Evolutionary conservation across 1,284 basidiomycete genomes (phyloP).

Genomic region (Irpex rosettiformis): DNA sequence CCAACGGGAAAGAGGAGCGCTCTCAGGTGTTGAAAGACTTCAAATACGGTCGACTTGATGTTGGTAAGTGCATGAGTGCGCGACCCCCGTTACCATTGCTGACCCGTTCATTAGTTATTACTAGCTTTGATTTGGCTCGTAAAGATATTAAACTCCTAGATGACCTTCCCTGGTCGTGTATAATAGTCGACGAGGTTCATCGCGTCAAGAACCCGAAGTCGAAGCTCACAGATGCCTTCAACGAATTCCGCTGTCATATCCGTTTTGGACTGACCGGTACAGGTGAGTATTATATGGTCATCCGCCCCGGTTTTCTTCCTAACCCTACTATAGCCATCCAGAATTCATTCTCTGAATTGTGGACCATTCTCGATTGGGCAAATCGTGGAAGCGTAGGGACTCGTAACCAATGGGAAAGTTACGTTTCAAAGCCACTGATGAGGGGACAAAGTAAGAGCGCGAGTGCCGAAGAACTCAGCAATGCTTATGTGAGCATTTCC

Average conservation of each 20-base stretch:
- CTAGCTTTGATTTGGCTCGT: slow-evolving; percentile 67
- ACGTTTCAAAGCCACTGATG: slow-evolving; percentile 62
- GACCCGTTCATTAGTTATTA: slow-evolving; percentile 49
- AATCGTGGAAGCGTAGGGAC: slow-evolving; percentile 69
- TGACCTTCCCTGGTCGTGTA: slow-evolving; percentile 60
- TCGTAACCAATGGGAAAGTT: slow-evolving; percentile 64
- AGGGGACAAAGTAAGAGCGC: slow-evolving; percentile 66
- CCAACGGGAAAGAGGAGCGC: slow-evolving; percentile 37
- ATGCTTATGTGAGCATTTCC: slow-evolving; percentile 41
- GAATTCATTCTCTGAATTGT: slow-evolving; percentile 81
- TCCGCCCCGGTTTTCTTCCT: background rate
- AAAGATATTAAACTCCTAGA: slow-evolving; percentile 64
- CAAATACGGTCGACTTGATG: slow-evolving; percentile 69
- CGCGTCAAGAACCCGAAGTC: slow-evolving; percentile 71
- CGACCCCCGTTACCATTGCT: background rate
- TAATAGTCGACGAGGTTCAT: slow-evolving; percentile 84
- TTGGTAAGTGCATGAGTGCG: slow-evolving; percentile 44
- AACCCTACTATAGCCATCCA: slow-evolving; percentile 59
- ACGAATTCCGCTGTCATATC: slow-evolving; percentile 54
- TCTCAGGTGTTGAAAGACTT: slow-evolving; percentile 61
- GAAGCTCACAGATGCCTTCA: slow-evolving; percentile 61
- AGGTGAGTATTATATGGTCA: slow-evolving; percentile 15
- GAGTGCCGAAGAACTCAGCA: slow-evolving; percentile 57
- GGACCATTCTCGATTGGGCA: slow-evolving; percentile 81
- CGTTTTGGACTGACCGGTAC: slow-evolving; percentile 78